phyloP scores from a whole-genome alignment of 306 rosid genomes.

The Malus fusca region DNA sequence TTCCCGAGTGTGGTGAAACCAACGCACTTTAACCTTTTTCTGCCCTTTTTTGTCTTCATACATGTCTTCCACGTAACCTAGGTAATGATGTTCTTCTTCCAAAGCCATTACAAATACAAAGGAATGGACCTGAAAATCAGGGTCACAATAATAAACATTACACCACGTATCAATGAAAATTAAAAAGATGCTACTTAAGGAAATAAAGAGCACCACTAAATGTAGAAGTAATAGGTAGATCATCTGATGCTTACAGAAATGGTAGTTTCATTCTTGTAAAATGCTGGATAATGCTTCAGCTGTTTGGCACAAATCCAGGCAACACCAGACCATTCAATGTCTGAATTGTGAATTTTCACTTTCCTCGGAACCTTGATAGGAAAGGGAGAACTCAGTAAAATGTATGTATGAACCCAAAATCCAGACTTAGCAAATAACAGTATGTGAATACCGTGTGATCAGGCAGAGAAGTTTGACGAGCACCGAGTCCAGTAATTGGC shows the following conservation, averaged over 20 bases:
- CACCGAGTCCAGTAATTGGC: slow-evolving; percentile 24
- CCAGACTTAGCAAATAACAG: slow-evolving; percentile 4
- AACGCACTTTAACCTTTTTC: slow-evolving; percentile 69
- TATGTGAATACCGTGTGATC: slow-evolving; percentile 48
- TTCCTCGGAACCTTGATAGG: slow-evolving; percentile 54
- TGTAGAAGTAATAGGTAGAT: not conserved
- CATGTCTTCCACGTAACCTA: slow-evolving; percentile 90
- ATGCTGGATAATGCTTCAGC: slow-evolving; percentile 71
- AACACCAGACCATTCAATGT: slow-evolving; percentile 66
- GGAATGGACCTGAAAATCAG: slow-evolving; percentile 58
- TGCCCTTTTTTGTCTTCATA: slow-evolving; percentile 72
- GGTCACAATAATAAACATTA: not conserved
- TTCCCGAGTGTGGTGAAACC: slow-evolving; percentile 72
- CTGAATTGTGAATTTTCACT: slow-evolving; percentile 49
- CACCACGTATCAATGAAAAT: slow-evolving; percentile 10
- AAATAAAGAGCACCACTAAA: not conserved
- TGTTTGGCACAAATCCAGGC: slow-evolving; percentile 69
- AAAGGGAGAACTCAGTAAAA: slow-evolving; percentile 9
- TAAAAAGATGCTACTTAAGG: not conserved
- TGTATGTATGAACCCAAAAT: slow-evolving; percentile 4
- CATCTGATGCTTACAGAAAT: slow-evolving; percentile 43
- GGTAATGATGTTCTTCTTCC: slow-evolving; percentile 44
- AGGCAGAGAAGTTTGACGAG: slow-evolving; percentile 29
- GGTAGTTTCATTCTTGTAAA: slow-evolving; percentile 47
- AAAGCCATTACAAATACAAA: slow-evolving; percentile 72